A percentile compares a stretch with the other conserved stretches of the same genome.
Conservation (phyloP, 2,329 filamentous ascomycete genomes). For the Penicillium sp. region DNA sequence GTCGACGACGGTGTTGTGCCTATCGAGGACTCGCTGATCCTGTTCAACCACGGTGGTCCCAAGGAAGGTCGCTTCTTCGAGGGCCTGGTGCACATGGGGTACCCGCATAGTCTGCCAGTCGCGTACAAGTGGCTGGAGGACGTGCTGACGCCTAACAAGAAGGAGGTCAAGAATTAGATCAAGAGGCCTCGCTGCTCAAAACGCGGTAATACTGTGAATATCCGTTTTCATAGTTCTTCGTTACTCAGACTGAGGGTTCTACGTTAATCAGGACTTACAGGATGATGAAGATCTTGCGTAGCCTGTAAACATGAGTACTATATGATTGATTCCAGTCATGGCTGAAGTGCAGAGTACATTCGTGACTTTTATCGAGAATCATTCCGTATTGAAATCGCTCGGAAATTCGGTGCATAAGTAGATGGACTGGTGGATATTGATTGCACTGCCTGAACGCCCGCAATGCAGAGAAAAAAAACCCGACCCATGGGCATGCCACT, state of each 20-base stretch:
- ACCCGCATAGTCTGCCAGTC: constrained; percentile 52
- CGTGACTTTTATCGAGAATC: neutral
- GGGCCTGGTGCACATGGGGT: constrained; percentile 67
- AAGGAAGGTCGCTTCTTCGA: constrained; percentile 67
- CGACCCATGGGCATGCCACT: neutral
- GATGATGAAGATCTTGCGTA: neutral
- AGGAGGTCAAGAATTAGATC: constrained; percentile 30
- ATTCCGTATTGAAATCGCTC: neutral
- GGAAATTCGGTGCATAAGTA: neutral
- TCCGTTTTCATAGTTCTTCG: neutral
- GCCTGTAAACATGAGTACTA: neutral
- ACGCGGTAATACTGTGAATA: neutral
- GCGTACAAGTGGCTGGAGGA: constrained; percentile 44
- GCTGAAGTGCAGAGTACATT: neutral
- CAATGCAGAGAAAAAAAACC: constrained; percentile 29
- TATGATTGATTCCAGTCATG: neutral
- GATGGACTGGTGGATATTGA: constrained; percentile 14
- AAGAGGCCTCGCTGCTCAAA: neutral
- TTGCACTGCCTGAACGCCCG: constrained; percentile 29
- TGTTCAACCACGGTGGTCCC: constrained; percentile 65
- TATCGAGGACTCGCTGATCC: constrained; percentile 66
- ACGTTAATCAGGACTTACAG: neutral
- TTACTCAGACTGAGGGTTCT: neutral
- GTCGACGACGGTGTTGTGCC: constrained; percentile 67
- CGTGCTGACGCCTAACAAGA: constrained; percentile 22